Conservation (phyloP, 306 rosid species). For the Pyrus bretschneideri region DNA sequence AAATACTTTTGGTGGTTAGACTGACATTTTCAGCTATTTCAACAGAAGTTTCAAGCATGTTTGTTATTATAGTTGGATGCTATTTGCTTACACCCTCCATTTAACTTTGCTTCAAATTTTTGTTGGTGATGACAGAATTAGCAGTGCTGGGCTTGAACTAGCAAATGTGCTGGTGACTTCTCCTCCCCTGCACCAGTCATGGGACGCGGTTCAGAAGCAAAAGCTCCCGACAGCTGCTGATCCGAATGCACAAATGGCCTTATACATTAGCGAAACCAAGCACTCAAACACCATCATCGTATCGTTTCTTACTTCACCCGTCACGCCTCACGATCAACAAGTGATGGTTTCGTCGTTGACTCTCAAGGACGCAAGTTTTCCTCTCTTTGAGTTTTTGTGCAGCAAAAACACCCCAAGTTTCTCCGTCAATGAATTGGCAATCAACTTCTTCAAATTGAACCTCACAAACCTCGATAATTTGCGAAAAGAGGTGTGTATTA, state of each 20-base stretch:
- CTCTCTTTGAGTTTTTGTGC: conserved; percentile 40
- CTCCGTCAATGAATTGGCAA: conserved; percentile 24
- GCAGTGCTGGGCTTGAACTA: conserved; percentile 35
- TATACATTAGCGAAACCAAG: background rate
- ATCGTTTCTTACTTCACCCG: conserved; percentile 31
- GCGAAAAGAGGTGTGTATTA: background rate
- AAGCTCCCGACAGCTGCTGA: background rate
- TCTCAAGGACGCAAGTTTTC: conserved; percentile 4
- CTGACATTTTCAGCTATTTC: no score
- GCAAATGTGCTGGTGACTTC: conserved; percentile 30
- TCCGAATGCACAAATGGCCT: background rate
- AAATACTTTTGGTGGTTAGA: no score
- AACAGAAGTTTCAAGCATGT: no score
- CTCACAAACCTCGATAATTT: background rate
- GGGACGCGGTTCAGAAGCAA: conserved; percentile 14
- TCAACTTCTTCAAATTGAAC: conserved; percentile 18
- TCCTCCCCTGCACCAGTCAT: conserved; percentile 22
- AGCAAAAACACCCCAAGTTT: conserved; percentile 13
- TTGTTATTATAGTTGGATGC: no score
- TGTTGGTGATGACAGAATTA: conserved; percentile 34
- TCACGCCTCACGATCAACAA: background rate
- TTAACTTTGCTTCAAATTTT: background rate
- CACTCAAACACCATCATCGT: conserved; percentile 13
- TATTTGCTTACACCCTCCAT: no score
- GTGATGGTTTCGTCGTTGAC: conserved; percentile 18